These are phyloP conservation scores for Solanum sparsipilum DNA, from an alignment of 257 asterid genomes.

Conservation along the genomic window DNA sequence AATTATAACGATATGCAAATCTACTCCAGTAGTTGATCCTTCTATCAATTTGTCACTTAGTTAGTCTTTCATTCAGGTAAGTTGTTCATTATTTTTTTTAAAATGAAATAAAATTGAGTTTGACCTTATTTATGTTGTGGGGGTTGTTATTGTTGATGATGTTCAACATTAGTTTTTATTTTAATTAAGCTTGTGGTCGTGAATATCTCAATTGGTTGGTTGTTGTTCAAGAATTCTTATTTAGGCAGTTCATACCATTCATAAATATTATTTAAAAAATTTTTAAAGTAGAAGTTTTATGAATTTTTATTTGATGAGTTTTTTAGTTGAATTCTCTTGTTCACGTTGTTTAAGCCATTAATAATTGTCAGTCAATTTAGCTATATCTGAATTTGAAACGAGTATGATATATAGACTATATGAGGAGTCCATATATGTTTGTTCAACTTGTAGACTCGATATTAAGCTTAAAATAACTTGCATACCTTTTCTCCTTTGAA, in stretches of 20 bases:
- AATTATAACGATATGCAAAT: no score
- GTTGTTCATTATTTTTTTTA: no score
- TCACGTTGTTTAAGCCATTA: not conserved
- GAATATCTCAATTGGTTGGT: not conserved
- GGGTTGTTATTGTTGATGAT: not conserved
- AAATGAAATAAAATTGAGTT: not conserved
- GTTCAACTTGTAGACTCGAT: not conserved
- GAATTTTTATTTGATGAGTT: not conserved
- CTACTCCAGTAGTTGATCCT: not conserved
- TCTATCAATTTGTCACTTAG: not conserved
- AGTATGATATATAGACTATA: no score
- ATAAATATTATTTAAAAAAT: no score
- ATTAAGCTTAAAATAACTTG: not conserved
- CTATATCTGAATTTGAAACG: not conserved
- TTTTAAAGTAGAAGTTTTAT: no score
- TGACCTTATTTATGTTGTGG: not conserved
- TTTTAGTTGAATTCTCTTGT: no score
- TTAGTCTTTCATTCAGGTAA: not conserved
- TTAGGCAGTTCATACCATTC: not conserved
- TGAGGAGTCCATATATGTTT: not conserved
- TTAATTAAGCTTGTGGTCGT: not conserved
- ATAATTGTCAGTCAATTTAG: not conserved
- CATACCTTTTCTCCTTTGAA: not conserved
- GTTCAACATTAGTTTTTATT: not conserved
- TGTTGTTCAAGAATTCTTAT: not conserved